Percentiles rank a stretch among this genome's conserved stretches.
Conservation (phyloP, 345 rosid genomes). For the Salix brachista region DNA sequence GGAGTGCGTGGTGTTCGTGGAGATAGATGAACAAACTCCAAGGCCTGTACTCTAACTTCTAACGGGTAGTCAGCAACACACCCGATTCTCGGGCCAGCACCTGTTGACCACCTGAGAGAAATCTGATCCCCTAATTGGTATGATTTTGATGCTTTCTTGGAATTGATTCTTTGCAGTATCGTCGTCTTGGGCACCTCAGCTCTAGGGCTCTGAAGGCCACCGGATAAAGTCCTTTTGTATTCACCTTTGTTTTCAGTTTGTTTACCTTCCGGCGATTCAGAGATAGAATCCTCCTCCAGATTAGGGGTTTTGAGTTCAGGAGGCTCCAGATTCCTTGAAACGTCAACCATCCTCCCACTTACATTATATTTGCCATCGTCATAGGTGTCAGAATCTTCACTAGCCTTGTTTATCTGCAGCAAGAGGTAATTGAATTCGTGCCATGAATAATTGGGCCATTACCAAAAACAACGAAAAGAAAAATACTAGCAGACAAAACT, state of each 20-base stretch:
- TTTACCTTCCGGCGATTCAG: conserved; percentile 23
- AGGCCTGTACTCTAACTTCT: conserved; percentile 67
- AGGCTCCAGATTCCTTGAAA: conserved; percentile 8
- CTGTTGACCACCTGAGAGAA: conserved; percentile 73
- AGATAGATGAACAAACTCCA: conserved; percentile 77
- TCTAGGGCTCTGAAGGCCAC: conserved; percentile 70
- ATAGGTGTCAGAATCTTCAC: conserved; percentile 62
- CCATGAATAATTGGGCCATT: background rate
- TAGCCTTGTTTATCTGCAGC: conserved; percentile 54
- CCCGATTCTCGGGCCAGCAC: conserved; percentile 79
- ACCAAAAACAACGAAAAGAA: background rate
- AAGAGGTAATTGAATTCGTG: background rate
- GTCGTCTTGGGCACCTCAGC: conserved; percentile 55
- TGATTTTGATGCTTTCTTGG: conserved; percentile 64
- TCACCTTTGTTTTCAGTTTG: conserved; percentile 21
- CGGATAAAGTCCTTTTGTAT: conserved; percentile 73
- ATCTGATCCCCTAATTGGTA: conserved; percentile 77
- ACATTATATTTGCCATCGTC: conserved; percentile 28
- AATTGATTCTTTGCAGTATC: conserved; percentile 62
- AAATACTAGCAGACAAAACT: background rate
- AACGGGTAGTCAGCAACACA: conserved; percentile 87
- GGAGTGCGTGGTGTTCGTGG: conserved; percentile 47
- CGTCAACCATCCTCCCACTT: background rate
- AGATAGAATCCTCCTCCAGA: conserved; percentile 13
- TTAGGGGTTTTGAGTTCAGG: conserved; percentile 14